Evolutionary conservation across 805 yeast genomes (phyloP).

Genomic region (Myxozyma neotropica): DNA sequence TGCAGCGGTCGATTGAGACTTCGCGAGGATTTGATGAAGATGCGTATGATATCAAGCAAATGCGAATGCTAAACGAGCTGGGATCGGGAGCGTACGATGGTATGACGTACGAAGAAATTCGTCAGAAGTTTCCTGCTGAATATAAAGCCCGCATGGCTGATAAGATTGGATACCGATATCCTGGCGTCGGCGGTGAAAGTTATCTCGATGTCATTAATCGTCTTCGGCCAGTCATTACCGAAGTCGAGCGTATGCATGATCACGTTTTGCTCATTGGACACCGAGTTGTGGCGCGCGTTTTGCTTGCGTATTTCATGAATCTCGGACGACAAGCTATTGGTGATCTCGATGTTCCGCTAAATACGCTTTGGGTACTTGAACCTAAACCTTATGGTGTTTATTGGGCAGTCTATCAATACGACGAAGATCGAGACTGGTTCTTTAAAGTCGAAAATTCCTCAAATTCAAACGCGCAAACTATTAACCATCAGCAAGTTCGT

Average conservation of each 20-base stretch:
- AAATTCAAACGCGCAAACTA: not conserved
- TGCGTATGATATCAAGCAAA: slow-evolving; percentile 74
- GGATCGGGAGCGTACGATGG: slow-evolving; percentile 95
- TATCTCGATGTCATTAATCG: slow-evolving; percentile 91
- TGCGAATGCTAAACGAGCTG: slow-evolving; percentile 90
- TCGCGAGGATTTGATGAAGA: slow-evolving; percentile 75
- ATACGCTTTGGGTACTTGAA: slow-evolving; percentile 85
- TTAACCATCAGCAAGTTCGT: not conserved
- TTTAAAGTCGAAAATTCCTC: slow-evolving; percentile 54
- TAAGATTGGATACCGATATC: slow-evolving; percentile 85
- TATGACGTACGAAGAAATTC: slow-evolving; percentile 87
- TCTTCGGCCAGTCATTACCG: slow-evolving; percentile 85
- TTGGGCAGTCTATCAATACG: slow-evolving; percentile 86
- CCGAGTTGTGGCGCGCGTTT: slow-evolving; percentile 84
- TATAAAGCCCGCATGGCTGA: slow-evolving; percentile 73
- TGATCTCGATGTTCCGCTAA: slow-evolving; percentile 89
- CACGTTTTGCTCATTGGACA: slow-evolving; percentile 84
- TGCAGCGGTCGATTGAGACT: slow-evolving; percentile 75
- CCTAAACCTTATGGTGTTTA: slow-evolving; percentile 96
- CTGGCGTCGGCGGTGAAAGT: slow-evolving; percentile 97
- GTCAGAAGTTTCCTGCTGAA: slow-evolving; percentile 70
- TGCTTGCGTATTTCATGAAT: slow-evolving; percentile 87
- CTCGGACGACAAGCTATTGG: slow-evolving; percentile 75
- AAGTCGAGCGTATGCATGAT: slow-evolving; percentile 87
- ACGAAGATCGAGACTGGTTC: slow-evolving; percentile 78